phyloP scores from a whole-genome alignment of 75 land plant species.

The Cryptomeria japonica region DNA sequence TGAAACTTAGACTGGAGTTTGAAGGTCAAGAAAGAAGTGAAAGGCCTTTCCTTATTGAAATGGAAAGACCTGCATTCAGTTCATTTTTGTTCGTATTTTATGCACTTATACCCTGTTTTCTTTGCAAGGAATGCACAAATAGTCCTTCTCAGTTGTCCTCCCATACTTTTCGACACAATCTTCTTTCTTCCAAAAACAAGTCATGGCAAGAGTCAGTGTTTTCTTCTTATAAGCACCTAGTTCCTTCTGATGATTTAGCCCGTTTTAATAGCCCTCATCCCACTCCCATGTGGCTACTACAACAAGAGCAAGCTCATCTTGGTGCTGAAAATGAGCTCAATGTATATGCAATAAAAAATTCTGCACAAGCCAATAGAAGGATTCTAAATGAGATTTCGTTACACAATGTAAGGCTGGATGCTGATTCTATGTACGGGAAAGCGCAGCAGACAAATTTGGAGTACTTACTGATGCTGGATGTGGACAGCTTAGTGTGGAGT shows the following conservation, averaged over 20 bases:
- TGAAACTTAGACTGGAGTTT: neutral
- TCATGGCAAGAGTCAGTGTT: conserved; percentile 33
- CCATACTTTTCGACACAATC: conserved; percentile 56
- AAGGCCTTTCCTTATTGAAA: neutral
- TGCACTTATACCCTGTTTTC: neutral
- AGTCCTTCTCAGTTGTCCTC: conserved; percentile 57
- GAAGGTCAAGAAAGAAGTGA: neutral
- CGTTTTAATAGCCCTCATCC: conserved; percentile 29
- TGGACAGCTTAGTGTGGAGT: conserved; percentile 83
- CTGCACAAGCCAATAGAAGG: neutral
- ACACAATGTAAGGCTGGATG: conserved; percentile 73
- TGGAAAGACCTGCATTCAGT: neutral
- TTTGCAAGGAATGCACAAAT: conserved; percentile 77
- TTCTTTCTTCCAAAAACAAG: conserved; percentile 34
- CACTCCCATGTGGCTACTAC: neutral
- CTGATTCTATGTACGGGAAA: conserved; percentile 47
- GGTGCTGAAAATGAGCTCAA: neutral
- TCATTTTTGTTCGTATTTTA: neutral
- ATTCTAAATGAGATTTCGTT: conserved; percentile 69
- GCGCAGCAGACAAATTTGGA: conserved; percentile 90
- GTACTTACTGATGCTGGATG: conserved; percentile 82
- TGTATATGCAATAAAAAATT: neutral
- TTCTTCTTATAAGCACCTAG: conserved; percentile 40
- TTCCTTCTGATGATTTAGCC: conserved; percentile 34
- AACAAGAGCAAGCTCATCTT: neutral